Percentiles rank a stretch among this genome's conserved stretches.
phyloP scores from a whole-genome alignment of 257 asterid genomes.

The Catharanthus roseus region DNA sequence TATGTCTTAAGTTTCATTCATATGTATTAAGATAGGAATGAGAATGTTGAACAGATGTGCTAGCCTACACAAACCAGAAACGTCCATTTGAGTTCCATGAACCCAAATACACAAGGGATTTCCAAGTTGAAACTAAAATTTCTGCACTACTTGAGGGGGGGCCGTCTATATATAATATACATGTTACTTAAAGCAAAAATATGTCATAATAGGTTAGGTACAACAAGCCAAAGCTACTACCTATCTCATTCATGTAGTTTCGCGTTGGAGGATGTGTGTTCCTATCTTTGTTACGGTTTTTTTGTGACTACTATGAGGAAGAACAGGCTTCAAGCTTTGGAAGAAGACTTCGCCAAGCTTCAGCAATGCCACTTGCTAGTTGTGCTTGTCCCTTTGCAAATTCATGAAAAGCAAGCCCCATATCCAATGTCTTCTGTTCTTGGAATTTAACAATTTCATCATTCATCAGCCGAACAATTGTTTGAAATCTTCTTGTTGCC shows the following conservation, averaged over 20 bases:
- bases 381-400: conserved; percentile 87
- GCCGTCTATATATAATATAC: too few species aligned
- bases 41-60: too few species aligned
- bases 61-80: too few species aligned
- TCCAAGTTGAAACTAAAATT: conserved; percentile 2
- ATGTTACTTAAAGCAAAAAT: conserved; percentile 33
- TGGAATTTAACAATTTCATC: conserved; percentile 82
- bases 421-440: conserved; percentile 79
- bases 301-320: conserved; percentile 11
- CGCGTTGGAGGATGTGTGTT: background rate
- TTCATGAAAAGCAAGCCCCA: conserved; percentile 94
- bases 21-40: too few species aligned
- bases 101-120: too few species aligned
- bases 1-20: too few species aligned
- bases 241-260: background rate
- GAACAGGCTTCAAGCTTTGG: conserved; percentile 86
- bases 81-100: too few species aligned
- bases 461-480: conserved; percentile 71
- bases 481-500: conserved; percentile 64
- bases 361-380: conserved; percentile 66
- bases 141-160: conserved; percentile 17
- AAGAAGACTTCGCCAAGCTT: conserved; percentile 94
- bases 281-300: background rate
- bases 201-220: conserved; percentile 15
- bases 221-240: conserved; percentile 9